Conservation (phyloP, 83 land plant genomes). For the Picea mariana region DNA sequence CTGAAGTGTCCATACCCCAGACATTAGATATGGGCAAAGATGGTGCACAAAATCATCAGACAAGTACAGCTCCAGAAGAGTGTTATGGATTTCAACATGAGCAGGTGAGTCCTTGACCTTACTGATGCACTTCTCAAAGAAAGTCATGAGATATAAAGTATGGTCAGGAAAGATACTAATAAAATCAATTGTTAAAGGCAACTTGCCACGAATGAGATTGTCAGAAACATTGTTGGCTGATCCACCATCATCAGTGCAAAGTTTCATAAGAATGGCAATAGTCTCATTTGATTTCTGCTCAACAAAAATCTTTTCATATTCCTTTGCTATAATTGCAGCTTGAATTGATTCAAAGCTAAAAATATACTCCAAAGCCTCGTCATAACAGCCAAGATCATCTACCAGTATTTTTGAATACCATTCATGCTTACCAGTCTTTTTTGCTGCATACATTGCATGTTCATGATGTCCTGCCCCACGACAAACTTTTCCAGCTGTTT, state of each 20-base stretch:
- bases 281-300: constrained; percentile 80
- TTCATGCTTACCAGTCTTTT: constrained; percentile 83
- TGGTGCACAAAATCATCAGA: constrained; percentile 67
- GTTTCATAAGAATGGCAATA: constrained; percentile 71
- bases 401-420: constrained; percentile 90
- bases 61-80: constrained; percentile 84
- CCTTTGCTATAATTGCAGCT: constrained; percentile 79
- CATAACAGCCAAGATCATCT: constrained; percentile 84
- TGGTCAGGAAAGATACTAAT: constrained; percentile 82
- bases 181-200: constrained; percentile 89
- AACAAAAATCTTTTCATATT: constrained; percentile 90
- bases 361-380: constrained; percentile 86
- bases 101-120: constrained; percentile 82
- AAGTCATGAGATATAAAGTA: constrained; percentile 76
- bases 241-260: constrained; percentile 66
- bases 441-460: constrained; percentile 55
- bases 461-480: constrained; percentile 73
- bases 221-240: constrained; percentile 19
- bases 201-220: constrained; percentile 33
- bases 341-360: constrained; percentile 75
- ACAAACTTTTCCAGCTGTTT: constrained; percentile 89
- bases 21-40: constrained; percentile 32
- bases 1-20: constrained; percentile 3
- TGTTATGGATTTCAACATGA: constrained; percentile 88
- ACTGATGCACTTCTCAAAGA: constrained; percentile 74